Base-by-base conservation (phyloP, 148 eudicot genomes). In the Simmondsia chinensis region DNA sequence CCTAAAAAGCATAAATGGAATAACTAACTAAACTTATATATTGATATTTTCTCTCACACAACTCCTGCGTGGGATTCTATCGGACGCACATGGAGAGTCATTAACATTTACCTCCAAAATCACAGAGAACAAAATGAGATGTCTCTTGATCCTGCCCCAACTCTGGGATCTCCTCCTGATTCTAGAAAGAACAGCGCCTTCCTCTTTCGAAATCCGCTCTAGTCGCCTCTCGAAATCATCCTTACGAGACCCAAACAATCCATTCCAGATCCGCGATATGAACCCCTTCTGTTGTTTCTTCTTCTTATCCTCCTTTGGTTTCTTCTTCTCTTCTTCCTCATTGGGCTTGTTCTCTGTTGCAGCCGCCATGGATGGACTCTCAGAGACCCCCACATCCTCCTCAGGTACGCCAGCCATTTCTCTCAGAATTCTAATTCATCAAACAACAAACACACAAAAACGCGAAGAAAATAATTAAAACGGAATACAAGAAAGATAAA, bases 171-270 rank as follows among this genome's bases (percentile, higher is more conserved):
- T 71, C 69, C 57, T 69, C 48, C 72, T 69, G 66, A 82, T 79
- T 63, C 85, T 66, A 43, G 63, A 56, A 19, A 79, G 56, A 64
- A 82, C 55, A 57, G 66, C 20, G 37, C 74, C 71, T 52, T 87
- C 96, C 52, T 82, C 87, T 63, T 76, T 87, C 6, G 87, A 73
- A 44, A 87, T 74, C 27, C 77, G 60, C 55, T 82, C 65, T 64
- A 87, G 43, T 59, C 87, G 76, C 69, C 69, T 60, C 69, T 72
- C 84, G 43, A 76, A 79, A 68, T 87, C 96, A 59, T 79, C 79
- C 13, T 71, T 64, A 9, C 68, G 60, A 1, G 52, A 35, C 18
- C 96, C 65, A 52, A 87, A 79, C 18, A 87, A 24, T 20, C 65
- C 60, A 45, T 73, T 66, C 93, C 87, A 87, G 1, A 87, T 48